phyloP scores from a whole-genome alignment of 495 filamentous ascomycete genomes.

The Tuber borchii region DNA sequence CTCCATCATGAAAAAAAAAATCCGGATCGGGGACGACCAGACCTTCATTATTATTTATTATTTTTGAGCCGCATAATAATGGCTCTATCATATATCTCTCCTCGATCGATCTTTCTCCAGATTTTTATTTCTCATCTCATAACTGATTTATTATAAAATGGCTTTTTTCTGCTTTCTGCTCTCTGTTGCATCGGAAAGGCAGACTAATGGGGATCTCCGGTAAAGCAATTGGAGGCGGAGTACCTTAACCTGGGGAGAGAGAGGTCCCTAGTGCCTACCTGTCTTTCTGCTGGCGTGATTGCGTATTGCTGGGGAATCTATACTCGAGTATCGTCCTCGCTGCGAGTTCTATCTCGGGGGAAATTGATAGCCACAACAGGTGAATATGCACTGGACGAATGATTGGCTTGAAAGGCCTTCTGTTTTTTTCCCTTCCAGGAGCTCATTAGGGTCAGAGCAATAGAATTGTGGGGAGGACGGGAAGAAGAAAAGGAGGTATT shows the following conservation, averaged over 20 bases:
- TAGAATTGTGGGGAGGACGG: background rate
- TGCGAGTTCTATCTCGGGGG: background rate
- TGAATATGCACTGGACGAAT: background rate
- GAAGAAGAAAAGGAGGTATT: background rate
- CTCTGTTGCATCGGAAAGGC: background rate
- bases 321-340: no score
- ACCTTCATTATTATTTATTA: background rate
- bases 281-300: background rate
- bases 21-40: background rate
- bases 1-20: constrained; percentile 11
- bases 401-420: background rate
- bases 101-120: background rate
- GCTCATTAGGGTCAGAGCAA: background rate
- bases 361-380: background rate
- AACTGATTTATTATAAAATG: background rate
- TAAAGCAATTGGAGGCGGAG: background rate
- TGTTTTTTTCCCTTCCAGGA: background rate
- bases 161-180: constrained; percentile 9
- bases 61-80: constrained; percentile 31
- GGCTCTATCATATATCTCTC: constrained; percentile 8
- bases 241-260: background rate
- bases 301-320: no score
- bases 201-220: background rate
- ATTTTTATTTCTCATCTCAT: background rate
- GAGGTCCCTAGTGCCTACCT: background rate